Percentiles rank a stretch among this genome's conserved stretches.
Evolutionary conservation across 1,139 yeast genomes (phyloP).

Genomic region (Lodderomyces pseudojiufengensis): DNA sequence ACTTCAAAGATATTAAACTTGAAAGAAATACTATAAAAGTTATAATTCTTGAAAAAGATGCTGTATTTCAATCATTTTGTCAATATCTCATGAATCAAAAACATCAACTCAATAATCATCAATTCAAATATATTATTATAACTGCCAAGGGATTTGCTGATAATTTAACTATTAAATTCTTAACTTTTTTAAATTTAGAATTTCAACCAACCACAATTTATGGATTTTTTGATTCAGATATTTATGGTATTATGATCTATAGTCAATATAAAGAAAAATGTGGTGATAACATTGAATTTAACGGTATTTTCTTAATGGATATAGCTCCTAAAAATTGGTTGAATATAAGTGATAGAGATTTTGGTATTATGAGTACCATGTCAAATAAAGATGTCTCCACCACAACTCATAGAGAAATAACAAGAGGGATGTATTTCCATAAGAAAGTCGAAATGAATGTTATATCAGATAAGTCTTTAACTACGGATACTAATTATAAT

Average conservation of each 20-base stretch:
- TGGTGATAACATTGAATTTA: conserved; percentile 11
- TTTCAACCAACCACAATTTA: conserved; percentile 11
- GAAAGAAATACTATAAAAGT: conserved; percentile 18
- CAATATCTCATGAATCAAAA: conserved; percentile 17
- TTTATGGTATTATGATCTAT: conserved; percentile 64
- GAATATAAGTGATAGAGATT: conserved; percentile 32
- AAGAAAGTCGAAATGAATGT: conserved; percentile 60
- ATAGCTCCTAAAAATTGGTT: conserved; percentile 30
- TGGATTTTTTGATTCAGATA: conserved; percentile 53
- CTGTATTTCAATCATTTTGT: conserved; percentile 37
- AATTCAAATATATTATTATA: conserved; percentile 27
- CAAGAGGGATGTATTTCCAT: conserved; percentile 48
- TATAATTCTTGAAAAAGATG: conserved; percentile 67
- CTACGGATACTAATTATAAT: conserved; percentile 5
- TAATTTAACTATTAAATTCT: conserved; percentile 23
- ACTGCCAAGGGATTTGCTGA: conserved; percentile 73
- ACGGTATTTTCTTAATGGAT: conserved; percentile 38
- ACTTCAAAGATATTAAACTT: background rate
- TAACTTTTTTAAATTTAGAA: conserved; percentile 19
- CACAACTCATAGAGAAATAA: conserved; percentile 38
- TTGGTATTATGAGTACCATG: conserved; percentile 28
- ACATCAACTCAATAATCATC: conserved; percentile 9
- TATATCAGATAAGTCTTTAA: conserved; percentile 3
- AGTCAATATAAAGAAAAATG: conserved; percentile 25
- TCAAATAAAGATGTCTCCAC: conserved; percentile 11